phyloP scores from a whole-genome alignment of 176 grass and related monocot genomes.

The Leersia perrieri region DNA sequence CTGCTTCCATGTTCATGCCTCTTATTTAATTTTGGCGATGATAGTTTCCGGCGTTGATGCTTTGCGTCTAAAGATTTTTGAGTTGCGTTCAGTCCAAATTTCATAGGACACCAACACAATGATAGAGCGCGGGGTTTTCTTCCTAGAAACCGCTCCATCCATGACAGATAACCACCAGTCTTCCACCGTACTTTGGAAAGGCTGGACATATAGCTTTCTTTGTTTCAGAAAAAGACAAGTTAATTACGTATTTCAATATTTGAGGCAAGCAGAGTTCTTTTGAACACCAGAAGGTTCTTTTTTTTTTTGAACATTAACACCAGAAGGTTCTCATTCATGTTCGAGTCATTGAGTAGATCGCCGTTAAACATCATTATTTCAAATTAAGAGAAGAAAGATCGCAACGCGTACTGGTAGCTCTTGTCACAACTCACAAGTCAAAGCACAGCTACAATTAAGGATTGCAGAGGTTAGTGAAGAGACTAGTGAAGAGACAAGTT shows the following conservation, averaged over 20 bases:
- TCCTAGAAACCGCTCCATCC: too few relatives aligned
- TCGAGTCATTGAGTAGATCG: background rate
- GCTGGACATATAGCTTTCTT: background rate
- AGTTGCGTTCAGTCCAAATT: too few relatives aligned
- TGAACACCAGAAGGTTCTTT: background rate
- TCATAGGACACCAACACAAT: too few relatives aligned
- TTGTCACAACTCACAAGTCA: background rate
- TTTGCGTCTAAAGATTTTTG: too few relatives aligned
- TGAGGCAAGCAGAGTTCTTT: background rate
- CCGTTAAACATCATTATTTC: background rate
- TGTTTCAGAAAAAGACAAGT: background rate
- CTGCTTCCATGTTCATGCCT: too few relatives aligned
- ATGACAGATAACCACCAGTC: too few relatives aligned
- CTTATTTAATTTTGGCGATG: too few relatives aligned
- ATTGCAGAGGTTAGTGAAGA: background rate
- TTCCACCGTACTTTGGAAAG: too few relatives aligned
- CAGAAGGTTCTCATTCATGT: background rate
- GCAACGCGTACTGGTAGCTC: background rate
- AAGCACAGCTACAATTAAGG: background rate
- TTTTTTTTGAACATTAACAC: too few relatives aligned
- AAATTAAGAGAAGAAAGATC: background rate
- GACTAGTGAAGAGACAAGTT: constrained; percentile 12
- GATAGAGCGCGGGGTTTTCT: too few relatives aligned
- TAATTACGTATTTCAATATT: background rate
- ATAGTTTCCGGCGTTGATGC: too few relatives aligned